Evolutionary conservation across 2,329 filamentous ascomycete species (phyloP).

Genomic region (Dryadomyces sulphureus): DNA sequence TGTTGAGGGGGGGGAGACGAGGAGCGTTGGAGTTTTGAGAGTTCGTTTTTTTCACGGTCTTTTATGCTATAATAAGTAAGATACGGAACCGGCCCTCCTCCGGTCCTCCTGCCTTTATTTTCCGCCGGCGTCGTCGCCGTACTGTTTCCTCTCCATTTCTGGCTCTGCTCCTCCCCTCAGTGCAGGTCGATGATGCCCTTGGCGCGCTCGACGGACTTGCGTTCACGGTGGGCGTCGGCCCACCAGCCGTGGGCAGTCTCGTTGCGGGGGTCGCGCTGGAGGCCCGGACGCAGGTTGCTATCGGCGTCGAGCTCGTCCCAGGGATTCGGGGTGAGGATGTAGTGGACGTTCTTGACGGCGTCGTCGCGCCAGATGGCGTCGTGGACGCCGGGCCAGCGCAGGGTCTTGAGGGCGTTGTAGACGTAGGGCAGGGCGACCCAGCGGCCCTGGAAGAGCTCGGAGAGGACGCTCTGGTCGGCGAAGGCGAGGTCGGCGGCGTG

Average conservation of each 20-base stretch:
- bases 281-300: slow-evolving; percentile 22
- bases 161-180: slow-evolving; percentile 3
- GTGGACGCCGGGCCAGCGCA: slow-evolving; percentile 35
- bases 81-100: no score
- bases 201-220: slow-evolving; percentile 9
- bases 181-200: slow-evolving; percentile 10
- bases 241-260: slow-evolving; percentile 42
- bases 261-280: slow-evolving; percentile 18
- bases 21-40: no score
- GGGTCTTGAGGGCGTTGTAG: slow-evolving; percentile 49
- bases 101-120: no score
- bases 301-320: slow-evolving; percentile 37
- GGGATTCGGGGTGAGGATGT: slow-evolving; percentile 43
- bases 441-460: slow-evolving; percentile 35
- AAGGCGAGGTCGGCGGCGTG: slow-evolving; percentile 35
- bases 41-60: no score
- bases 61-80: no score
- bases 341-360: slow-evolving; percentile 45
- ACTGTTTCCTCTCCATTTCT: neutral
- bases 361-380: slow-evolving; percentile 41
- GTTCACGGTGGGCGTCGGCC: slow-evolving; percentile 30
- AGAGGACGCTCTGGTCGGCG: slow-evolving; percentile 44
- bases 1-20: no score
- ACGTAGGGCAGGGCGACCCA: slow-evolving; percentile 45
- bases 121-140: no score